Conservation (phyloP, 805 yeast species). For the Candida corydali region DNA sequence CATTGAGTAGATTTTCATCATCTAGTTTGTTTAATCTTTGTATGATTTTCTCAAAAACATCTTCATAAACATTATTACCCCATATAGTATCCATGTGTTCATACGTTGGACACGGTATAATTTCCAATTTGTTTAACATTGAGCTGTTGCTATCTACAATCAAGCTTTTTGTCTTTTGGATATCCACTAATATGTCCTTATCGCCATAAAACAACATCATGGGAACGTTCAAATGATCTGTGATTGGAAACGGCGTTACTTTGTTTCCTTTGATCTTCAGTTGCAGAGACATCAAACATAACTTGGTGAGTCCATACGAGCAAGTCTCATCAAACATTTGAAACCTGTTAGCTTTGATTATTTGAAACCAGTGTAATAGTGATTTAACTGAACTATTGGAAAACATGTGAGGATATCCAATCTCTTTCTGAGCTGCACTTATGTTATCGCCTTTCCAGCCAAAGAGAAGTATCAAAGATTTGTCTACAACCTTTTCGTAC, state of each 20-base stretch:
- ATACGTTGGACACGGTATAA: conserved; percentile 19
- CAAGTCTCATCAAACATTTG: conserved; percentile 31
- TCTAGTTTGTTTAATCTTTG: conserved; percentile 8
- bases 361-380: conserved; percentile 30
- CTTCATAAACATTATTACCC: conserved; percentile 22
- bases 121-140: conserved; percentile 19
- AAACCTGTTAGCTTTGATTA: conserved; percentile 23
- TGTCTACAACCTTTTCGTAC: conserved; percentile 23
- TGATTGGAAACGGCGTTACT: conserved; percentile 26
- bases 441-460: conserved; percentile 26
- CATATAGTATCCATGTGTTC: conserved; percentile 33
- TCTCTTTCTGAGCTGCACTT: conserved; percentile 16
- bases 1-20: not conserved
- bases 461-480: conserved; percentile 19
- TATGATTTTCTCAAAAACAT: conserved; percentile 19
- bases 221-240: conserved; percentile 24
- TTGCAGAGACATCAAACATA: conserved; percentile 14
- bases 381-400: conserved; percentile 26
- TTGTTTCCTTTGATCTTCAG: conserved; percentile 15
- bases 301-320: conserved; percentile 18
- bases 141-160: conserved; percentile 20
- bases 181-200: conserved; percentile 25
- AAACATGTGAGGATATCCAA: conserved; percentile 29
- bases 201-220: conserved; percentile 28
- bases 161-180: conserved; percentile 18